phyloP scores from a whole-genome alignment of 2,329 filamentous ascomycete genomes.

The Colletotrichum agaves region DNA sequence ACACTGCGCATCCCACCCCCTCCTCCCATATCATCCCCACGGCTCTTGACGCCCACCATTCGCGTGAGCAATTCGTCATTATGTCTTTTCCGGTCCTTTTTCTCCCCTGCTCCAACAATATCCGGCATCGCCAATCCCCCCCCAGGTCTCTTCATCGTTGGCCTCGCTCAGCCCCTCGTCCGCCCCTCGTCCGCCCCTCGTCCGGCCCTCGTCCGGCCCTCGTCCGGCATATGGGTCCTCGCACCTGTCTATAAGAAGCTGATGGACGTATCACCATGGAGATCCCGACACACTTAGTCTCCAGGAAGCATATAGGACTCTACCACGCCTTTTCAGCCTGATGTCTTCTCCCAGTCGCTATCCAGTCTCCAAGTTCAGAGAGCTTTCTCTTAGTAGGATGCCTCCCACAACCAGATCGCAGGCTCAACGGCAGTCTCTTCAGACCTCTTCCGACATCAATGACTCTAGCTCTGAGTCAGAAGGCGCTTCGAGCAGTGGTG shows the following conservation, averaged over 20 bases:
- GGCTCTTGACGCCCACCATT: conserved; percentile 18
- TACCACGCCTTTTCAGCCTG: conserved; percentile 12
- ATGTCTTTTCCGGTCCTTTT: neutral
- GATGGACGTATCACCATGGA: conserved; percentile 24
- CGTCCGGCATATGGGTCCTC: conserved; percentile 11
- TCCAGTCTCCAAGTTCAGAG: conserved; percentile 50
- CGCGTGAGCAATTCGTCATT: neutral
- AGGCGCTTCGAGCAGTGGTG: conserved; percentile 39
- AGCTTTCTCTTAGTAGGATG: conserved; percentile 55
- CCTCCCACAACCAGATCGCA: conserved; percentile 48
- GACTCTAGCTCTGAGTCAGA: conserved; percentile 46
- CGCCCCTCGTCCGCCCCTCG: neutral
- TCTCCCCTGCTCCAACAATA: conserved; percentile 25
- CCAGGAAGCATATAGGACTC: conserved; percentile 26
- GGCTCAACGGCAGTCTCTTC: conserved; percentile 43
- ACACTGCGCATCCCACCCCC: conserved; percentile 7
- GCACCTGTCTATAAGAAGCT: conserved; percentile 29
- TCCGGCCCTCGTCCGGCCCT: conserved; percentile 10
- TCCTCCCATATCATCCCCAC: conserved; percentile 14
- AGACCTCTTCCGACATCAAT: conserved; percentile 27
- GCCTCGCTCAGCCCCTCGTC: conserved; percentile 28
- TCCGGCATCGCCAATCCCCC: conserved; percentile 22
- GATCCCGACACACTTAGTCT: conserved; percentile 14
- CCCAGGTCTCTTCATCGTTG: conserved; percentile 26
- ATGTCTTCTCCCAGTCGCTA: conserved; percentile 45